A percentile compares a stretch with the other conserved stretches of the same genome.
phyloP scores from a whole-genome alignment of 768 basidiomycete species.

The Gloeopeniophorella convolvens region DNA sequence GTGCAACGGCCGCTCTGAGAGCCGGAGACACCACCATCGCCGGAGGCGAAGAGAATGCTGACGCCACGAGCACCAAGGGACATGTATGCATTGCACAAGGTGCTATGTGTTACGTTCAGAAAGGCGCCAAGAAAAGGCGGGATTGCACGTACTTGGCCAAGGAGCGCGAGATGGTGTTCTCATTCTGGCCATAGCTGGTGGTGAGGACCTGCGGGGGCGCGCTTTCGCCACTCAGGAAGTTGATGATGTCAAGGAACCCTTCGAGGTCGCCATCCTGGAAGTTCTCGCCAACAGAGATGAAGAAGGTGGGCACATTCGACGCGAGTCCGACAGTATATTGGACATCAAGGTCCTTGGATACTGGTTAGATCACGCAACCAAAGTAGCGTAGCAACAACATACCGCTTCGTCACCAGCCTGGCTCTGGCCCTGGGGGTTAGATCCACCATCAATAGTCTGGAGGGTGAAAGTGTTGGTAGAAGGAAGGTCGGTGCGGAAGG shows the following conservation, averaged over 20 bases:
- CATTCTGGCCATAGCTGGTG: slow-evolving; percentile 31
- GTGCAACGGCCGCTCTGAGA: slow-evolving; percentile 25
- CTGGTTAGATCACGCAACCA: not conserved
- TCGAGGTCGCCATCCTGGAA: slow-evolving; percentile 25
- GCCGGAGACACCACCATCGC: slow-evolving; percentile 34
- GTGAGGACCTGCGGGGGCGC: slow-evolving; percentile 21
- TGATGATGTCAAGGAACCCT: slow-evolving; percentile 30
- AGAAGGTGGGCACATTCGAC: slow-evolving; percentile 26
- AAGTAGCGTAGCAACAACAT: not conserved
- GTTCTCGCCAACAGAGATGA: slow-evolving; percentile 30
- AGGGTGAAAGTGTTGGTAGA: not conserved
- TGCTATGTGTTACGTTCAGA: slow-evolving; percentile 13
- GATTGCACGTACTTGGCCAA: slow-evolving; percentile 24
- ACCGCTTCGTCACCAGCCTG: slow-evolving; percentile 1
- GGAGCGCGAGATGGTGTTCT: slow-evolving; percentile 21
- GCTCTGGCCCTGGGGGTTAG: not conserved
- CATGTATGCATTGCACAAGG: slow-evolving; percentile 31
- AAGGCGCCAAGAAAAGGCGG: not conserved
- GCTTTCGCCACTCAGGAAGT: slow-evolving; percentile 21
- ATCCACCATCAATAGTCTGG: not conserved
- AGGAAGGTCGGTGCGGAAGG: not conserved
- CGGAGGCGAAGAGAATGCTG: slow-evolving; percentile 34
- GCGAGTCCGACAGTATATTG: slow-evolving; percentile 26
- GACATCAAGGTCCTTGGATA: slow-evolving; percentile 19
- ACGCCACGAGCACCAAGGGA: slow-evolving; percentile 33